Conservation (phyloP, 108 stramenopile genomes). For the Nitzschia sp. region DNA sequence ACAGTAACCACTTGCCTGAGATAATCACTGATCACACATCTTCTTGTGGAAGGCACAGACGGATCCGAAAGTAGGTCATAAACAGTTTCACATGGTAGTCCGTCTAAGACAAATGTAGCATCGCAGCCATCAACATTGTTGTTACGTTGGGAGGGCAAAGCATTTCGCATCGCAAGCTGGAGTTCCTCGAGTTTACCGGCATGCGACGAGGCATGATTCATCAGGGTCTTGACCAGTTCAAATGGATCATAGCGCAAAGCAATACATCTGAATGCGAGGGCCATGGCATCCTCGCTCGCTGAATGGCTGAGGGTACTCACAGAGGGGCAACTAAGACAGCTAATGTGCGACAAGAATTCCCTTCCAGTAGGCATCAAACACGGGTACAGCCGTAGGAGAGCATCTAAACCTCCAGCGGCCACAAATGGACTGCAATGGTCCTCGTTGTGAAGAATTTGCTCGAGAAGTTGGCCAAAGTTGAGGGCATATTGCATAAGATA, state of each 20-base stretch:
- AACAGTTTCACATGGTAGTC: slow-evolving; percentile 55
- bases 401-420: slow-evolving; percentile 73
- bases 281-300: slow-evolving; percentile 65
- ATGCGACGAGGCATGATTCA: slow-evolving; percentile 40
- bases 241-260: slow-evolving; percentile 56
- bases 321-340: slow-evolving; percentile 76
- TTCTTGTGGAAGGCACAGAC: neutral
- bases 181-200: slow-evolving; percentile 33
- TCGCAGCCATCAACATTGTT: slow-evolving; percentile 26
- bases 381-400: slow-evolving; percentile 66
- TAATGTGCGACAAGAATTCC: slow-evolving; percentile 73
- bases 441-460: slow-evolving; percentile 82
- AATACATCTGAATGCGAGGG: slow-evolving; percentile 62
- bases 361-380: slow-evolving; percentile 66
- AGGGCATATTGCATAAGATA: slow-evolving; percentile 81
- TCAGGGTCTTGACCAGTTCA: slow-evolving; percentile 57
- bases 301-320: slow-evolving; percentile 76
- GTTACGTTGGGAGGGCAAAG: neutral
- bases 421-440: slow-evolving; percentile 82
- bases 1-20: slow-evolving; percentile 50
- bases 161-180: slow-evolving; percentile 24
- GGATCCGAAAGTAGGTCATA: slow-evolving; percentile 24
- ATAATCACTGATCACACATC: slow-evolving; percentile 25
- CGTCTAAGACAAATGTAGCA: slow-evolving; percentile 48
- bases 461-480: slow-evolving; percentile 86